Evolutionary conservation across 257 asterid species (phyloP), one percentile per base, ranked within the genome.

Genomic region (Gentiana dahurica): DNA sequence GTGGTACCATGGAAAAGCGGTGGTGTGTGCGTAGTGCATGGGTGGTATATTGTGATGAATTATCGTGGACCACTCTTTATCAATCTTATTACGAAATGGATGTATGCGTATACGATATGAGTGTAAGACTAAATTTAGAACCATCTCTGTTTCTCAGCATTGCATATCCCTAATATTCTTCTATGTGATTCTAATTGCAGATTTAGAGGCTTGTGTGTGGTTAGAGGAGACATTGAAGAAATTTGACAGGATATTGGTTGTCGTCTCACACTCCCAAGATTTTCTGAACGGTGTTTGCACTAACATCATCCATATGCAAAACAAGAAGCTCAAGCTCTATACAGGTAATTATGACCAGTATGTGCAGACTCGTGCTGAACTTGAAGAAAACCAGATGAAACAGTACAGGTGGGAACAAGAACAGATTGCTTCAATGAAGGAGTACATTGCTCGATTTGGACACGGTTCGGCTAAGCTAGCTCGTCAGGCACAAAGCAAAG

Each of bases 401-500:
- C 97, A 88, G 35, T 92, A 79, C 75, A 88, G 77, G 68, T 92
- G 99, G 99, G 97, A 92, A 77, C 99, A 85, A 73, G 99, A 92
- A 69, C 99, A 88, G 79, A 92, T 92, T 61, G 55, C 97, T n/a
- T 63, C 75, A 0, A 92, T 92, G 97, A 92, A 88, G 77, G 99
- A 92, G 57, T 92, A 92, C 81, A 92, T 92, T 51, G 99, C 99
- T 39, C 97, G 99, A 2, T 92, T 92, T 61, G 99, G 99, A 24
- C 97, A 92, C 4, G 99, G 99, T 5, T 88, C 99, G 3, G 99
- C 97, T 54, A 88, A 88, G 71, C 95, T 92, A 15, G 99, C 99
- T 34, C 99, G 97, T 58, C 99, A 92, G 72, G 99, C 99, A 55
- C 99, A 92, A 81, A 92, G 99, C 51, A 92, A 92, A 65, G 99